Conservation (phyloP, 164 flowering plant genomes). For the Magnolia sinica region DNA sequence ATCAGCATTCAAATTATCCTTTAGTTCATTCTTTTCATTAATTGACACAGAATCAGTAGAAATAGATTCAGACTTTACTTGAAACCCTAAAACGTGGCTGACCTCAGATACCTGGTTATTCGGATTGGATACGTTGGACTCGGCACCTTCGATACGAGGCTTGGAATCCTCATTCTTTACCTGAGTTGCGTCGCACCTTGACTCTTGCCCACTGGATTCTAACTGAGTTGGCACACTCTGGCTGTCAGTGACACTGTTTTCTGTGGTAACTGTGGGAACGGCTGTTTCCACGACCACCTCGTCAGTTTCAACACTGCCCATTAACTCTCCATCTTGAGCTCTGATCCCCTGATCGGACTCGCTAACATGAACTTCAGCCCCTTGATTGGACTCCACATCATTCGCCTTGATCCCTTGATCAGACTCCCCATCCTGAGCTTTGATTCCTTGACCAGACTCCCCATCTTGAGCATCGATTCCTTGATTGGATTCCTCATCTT, state of each 20-base stretch:
- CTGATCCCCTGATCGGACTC: conserved; percentile 12
- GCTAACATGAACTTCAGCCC: conserved; percentile 15
- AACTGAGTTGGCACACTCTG: conserved; percentile 31
- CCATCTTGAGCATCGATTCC: conserved; percentile 19
- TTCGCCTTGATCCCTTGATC: conserved; percentile 14
- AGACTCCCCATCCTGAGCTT: conserved; percentile 18
- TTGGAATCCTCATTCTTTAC: conserved; percentile 29
- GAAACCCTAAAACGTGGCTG: conserved; percentile 74
- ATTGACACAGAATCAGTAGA: conserved; percentile 84
- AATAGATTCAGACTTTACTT: conserved; percentile 87
- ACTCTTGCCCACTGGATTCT: conserved; percentile 25
- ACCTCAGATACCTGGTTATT: conserved; percentile 91
- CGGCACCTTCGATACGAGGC: conserved; percentile 23
- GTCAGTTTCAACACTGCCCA: conserved; percentile 14
- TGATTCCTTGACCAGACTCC: conserved; percentile 10
- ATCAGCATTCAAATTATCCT: conserved; percentile 89
- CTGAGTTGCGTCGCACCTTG: conserved; percentile 23
- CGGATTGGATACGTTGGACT: conserved; percentile 33
- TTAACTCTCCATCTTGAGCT: conserved; percentile 16
- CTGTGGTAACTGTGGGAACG: conserved; percentile 5
- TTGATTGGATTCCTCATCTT: conserved; percentile 18
- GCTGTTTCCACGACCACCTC: conserved; percentile 6
- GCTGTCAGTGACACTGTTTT: conserved; percentile 13
- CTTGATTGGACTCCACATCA: conserved; percentile 20
- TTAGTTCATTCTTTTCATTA: conserved; percentile 87